Percentiles rank a stretch among this genome's conserved stretches.
phyloP scores from a whole-genome alignment of 768 basidiomycete genomes.

The Fomitopsis serialis region DNA sequence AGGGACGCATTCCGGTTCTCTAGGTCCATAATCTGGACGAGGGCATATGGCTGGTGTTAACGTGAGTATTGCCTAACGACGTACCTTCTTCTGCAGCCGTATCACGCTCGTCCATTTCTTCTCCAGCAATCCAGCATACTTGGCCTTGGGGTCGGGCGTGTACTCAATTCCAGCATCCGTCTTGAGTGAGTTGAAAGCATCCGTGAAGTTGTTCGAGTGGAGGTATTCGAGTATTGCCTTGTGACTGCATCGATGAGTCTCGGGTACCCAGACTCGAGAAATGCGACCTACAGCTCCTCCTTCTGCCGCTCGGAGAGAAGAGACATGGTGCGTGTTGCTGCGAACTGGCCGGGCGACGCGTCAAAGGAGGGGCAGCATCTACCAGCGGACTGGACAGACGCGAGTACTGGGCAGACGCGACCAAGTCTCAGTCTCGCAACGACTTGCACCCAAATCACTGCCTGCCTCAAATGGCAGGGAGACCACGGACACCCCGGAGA shows the following conservation, averaged over 20 bases:
- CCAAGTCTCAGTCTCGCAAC: too few relatives aligned
- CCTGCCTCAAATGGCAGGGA: background rate
- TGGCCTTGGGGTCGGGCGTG: slow-evolving; percentile 80
- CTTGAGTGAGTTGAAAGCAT: slow-evolving; percentile 57
- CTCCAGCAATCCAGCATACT: slow-evolving; percentile 82
- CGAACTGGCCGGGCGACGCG: background rate
- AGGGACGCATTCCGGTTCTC: slow-evolving; percentile 78
- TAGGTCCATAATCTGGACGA: slow-evolving; percentile 84
- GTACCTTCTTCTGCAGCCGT: slow-evolving; percentile 89
- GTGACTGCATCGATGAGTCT: slow-evolving; percentile 40
- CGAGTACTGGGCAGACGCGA: background rate
- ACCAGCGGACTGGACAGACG: background rate
- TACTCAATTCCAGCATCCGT: slow-evolving; percentile 54
- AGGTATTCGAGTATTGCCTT: slow-evolving; percentile 81
- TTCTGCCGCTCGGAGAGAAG: slow-evolving; percentile 41
- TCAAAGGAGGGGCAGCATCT: background rate
- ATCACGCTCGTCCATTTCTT: slow-evolving; percentile 99
- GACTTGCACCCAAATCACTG: too few relatives aligned
- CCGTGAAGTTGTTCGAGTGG: slow-evolving; percentile 56
- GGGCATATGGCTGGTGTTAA: background rate
- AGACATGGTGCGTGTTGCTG: slow-evolving; percentile 27
- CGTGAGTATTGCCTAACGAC: slow-evolving; percentile 5
- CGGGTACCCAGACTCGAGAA: background rate
- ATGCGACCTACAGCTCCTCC: slow-evolving; percentile 39
- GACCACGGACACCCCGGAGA: background rate